phyloP scores from a whole-genome alignment of 2,329 filamentous ascomycete species.

The Hyphodiscus sp. region DNA sequence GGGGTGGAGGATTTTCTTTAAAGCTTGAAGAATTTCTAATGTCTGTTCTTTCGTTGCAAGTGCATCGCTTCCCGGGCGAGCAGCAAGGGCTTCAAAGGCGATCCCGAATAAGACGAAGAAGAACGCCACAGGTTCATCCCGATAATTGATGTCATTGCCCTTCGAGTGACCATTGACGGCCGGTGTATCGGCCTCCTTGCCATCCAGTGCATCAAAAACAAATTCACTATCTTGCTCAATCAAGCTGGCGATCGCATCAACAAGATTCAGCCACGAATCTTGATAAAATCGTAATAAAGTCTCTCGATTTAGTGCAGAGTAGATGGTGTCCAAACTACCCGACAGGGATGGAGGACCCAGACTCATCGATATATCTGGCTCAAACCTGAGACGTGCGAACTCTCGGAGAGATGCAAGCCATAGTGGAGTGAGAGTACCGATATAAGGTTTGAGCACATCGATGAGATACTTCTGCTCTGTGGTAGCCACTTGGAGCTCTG shows the following conservation, averaged over 20 bases:
- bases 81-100: slow-evolving; percentile 90
- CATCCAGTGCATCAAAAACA: slow-evolving; percentile 93
- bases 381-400: slow-evolving; percentile 87
- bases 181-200: slow-evolving; percentile 54
- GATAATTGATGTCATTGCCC: slow-evolving; percentile 85
- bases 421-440: slow-evolving; percentile 81
- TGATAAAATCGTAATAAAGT: slow-evolving; percentile 94
- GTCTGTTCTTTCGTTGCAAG: slow-evolving; percentile 72
- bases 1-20: slow-evolving; percentile 92
- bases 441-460: slow-evolving; percentile 83
- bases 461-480: slow-evolving; percentile 84
- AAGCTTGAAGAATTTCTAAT: slow-evolving; percentile 78
- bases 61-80: slow-evolving; percentile 61
- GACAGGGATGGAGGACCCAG: slow-evolving; percentile 74
- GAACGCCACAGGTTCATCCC: slow-evolving; percentile 95
- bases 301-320: slow-evolving; percentile 89
- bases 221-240: slow-evolving; percentile 98
- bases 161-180: slow-evolving; percentile 44
- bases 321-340: slow-evolving; percentile 86
- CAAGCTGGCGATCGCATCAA: slow-evolving; percentile 93
- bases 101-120: slow-evolving; percentile 98
- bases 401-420: slow-evolving; percentile 93
- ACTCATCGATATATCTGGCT: slow-evolving; percentile 93
- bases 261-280: slow-evolving; percentile 91
- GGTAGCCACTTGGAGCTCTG: slow-evolving; percentile 91